Base-by-base conservation (phyloP, 1,284 basidiomycete genomes). In the Ganoderma leucocontextum region DNA sequence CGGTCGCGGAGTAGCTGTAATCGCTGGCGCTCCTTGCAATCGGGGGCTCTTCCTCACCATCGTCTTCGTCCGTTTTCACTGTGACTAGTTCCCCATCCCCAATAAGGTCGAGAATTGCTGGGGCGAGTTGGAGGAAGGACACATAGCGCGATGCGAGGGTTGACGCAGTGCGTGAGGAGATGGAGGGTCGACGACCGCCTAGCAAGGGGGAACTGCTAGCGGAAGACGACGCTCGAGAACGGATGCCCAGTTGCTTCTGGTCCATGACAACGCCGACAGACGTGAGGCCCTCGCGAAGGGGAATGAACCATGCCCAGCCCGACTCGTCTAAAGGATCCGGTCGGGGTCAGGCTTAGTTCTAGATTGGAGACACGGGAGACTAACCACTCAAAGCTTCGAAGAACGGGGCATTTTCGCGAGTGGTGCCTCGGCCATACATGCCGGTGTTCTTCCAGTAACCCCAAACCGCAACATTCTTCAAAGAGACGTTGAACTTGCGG, bases 261-360 rank as follows among this genome's bases (percentile, higher is more conserved):
- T 91, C 86, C 82, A 91, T 88, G 35, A 93, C 91, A 44, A 94
- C 77, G 19, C 92, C 92, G 8, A 93, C 82, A 2, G 91, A 93
- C 0, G 88, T 89, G 10, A 87, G 85, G 10, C 88, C 90, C 66
- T 89, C 84, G 75, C 91, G 87, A 38, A 94, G 82, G 35, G 92
- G 92, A 64, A 94, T 94, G 67, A 90, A 91, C 92, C 92, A 94
- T 9, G 83, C 85, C 89, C 91, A 94, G 7, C 92, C 92, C 8
- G 89, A 87, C 78, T 92, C 89, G 70, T 93, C 92, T 93, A 71
- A 7, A 25, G 49, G 22, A 17, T 10, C 25, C 47, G 12, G 44
- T 35, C 15, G 61, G 68, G 36, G 59, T 73, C 4, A 36, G 49
- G 66, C 62, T 70, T 52, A 61, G 44, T 39, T 64, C 63, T 22